Conservation (phyloP, 306 rosid genomes). For the Cicer pinnatifidum region DNA sequence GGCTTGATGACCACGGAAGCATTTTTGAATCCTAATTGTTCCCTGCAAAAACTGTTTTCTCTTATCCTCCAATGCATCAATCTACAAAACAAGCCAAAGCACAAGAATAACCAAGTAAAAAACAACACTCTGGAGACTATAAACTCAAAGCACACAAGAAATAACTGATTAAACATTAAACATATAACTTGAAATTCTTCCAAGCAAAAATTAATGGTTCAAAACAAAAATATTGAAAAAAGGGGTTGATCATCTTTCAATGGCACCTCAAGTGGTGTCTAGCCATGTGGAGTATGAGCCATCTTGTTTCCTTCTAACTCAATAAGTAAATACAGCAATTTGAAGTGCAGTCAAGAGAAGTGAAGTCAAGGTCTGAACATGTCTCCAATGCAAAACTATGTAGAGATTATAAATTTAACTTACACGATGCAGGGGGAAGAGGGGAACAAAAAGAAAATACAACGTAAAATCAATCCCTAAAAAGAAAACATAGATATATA, state of each 20-base stretch:
- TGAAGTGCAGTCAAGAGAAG: slow-evolving; percentile 18
- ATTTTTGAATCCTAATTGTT: slow-evolving; percentile 69
- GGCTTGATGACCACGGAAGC: slow-evolving; percentile 74
- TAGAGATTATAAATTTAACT: slow-evolving; percentile 15
- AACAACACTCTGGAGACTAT: slow-evolving; percentile 38
- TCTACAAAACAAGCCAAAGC: slow-evolving; percentile 56
- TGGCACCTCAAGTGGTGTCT: slow-evolving; percentile 9
- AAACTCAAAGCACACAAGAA: slow-evolving; percentile 39
- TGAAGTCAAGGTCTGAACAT: slow-evolving; percentile 34
- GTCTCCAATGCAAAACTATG: slow-evolving; percentile 19
- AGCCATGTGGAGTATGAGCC: slow-evolving; percentile 28
- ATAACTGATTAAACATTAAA: background rate
- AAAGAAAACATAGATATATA: slow-evolving; percentile 46
- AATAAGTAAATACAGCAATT: slow-evolving; percentile 17
- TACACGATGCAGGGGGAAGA: background rate
- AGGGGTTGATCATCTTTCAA: background rate
- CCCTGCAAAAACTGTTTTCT: slow-evolving; percentile 67
- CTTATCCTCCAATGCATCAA: slow-evolving; percentile 71
- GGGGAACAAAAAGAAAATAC: slow-evolving; percentile 6
- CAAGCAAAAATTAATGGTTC: slow-evolving; percentile 30
- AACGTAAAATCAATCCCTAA: slow-evolving; percentile 25
- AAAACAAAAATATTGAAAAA: slow-evolving; percentile 21
- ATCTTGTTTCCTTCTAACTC: slow-evolving; percentile 10
- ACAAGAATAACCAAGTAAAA: slow-evolving; percentile 44
- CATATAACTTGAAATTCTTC: slow-evolving; percentile 14